These are phyloP conservation scores for Stephania cephalantha DNA, from an alignment of 164 flowering plant genomes.

Conservation along the genomic window DNA sequence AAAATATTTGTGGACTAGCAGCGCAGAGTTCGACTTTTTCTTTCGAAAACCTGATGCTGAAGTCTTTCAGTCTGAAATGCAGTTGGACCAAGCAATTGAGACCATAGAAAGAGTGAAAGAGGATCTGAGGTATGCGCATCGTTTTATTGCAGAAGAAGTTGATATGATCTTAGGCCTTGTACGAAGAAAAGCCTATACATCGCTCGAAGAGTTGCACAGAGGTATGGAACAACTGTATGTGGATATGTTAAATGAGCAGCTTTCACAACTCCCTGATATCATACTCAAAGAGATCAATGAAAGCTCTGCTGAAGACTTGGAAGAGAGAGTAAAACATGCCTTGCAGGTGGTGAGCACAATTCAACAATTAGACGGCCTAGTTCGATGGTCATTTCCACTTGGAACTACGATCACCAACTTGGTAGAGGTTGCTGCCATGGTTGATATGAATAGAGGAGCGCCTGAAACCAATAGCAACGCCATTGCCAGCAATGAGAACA, in stretches of 20 bases:
- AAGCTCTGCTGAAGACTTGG: background rate
- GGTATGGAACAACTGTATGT: background rate
- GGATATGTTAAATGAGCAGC: constrained; percentile 2
- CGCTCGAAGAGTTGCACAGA: background rate
- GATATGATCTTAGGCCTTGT: background rate
- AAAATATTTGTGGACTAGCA: background rate
- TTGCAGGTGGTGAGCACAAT: constrained; percentile 5
- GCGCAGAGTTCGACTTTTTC: background rate
- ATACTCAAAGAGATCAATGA: constrained; percentile 9
- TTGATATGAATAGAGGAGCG: too few species aligned
- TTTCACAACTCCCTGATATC: background rate
- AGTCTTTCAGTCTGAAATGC: too few species aligned
- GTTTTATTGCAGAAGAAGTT: background rate
- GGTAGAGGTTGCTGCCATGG: background rate
- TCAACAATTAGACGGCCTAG: background rate
- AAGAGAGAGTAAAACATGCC: background rate
- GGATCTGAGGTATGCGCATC: background rate
- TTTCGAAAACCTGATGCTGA: background rate
- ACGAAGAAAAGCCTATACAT: background rate
- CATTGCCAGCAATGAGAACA: too few species aligned
- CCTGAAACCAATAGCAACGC: too few species aligned
- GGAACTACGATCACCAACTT: background rate
- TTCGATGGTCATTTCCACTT: constrained; percentile 4
- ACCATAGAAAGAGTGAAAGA: background rate
- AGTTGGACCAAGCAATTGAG: background rate